Evolutionary conservation across 352 stramenopile species (phyloP).

Genomic region (Pythium angustatum): DNA sequence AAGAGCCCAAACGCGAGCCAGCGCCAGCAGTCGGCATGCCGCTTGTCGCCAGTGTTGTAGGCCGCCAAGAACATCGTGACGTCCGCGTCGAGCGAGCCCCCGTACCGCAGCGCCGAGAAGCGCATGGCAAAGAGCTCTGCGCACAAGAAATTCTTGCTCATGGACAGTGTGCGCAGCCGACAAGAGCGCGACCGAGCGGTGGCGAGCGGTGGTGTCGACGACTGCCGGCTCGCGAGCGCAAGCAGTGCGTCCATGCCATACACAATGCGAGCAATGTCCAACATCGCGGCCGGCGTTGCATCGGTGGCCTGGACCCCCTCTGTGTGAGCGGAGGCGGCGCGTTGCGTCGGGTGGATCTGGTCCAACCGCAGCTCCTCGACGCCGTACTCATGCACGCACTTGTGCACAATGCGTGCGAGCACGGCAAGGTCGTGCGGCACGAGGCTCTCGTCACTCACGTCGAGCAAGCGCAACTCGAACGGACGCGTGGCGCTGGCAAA

Average conservation of each 20-base stretch:
- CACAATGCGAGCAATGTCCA: slow-evolving; percentile 3
- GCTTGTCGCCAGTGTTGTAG: background rate
- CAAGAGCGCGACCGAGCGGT: background rate
- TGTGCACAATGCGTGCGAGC: background rate
- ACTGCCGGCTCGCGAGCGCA: background rate
- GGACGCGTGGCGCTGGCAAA: background rate
- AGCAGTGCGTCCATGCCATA: background rate
- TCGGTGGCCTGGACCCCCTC: background rate
- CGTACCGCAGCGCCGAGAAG: slow-evolving; percentile 20
- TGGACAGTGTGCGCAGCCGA: slow-evolving; percentile 4
- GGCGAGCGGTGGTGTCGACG: background rate
- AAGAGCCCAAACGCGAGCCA: slow-evolving; percentile 27
- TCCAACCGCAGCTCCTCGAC: background rate
- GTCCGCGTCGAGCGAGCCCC: slow-evolving; percentile 6
- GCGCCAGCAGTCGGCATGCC: slow-evolving; percentile 8
- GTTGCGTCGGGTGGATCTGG: background rate
- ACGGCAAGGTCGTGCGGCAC: background rate
- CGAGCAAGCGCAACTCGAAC: background rate
- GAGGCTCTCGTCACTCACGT: background rate
- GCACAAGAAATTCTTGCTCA: background rate
- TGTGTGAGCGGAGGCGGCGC: background rate
- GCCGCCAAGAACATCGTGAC: background rate
- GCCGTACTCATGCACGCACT: background rate
- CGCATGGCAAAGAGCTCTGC: background rate
- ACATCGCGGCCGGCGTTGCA: background rate